Evolutionary conservation across 495 filamentous ascomycete species (phyloP).

Genomic region (Durotheca rogersii): DNA sequence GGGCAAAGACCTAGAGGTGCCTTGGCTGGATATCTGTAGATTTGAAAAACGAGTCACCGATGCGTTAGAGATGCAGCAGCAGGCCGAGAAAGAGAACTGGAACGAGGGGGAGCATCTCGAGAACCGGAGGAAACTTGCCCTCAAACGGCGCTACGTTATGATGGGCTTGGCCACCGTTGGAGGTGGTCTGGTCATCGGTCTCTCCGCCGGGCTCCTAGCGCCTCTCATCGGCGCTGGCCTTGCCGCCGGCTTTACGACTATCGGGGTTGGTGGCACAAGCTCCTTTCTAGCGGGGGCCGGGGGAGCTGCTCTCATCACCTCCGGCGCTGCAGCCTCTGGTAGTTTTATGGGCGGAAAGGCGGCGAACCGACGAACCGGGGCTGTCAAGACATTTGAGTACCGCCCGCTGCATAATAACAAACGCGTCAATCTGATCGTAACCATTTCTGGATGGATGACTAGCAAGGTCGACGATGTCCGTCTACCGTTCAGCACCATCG

Average conservation of each 20-base stretch:
- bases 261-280: constrained; percentile 86
- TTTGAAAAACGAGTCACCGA: constrained; percentile 99
- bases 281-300: constrained; percentile 89
- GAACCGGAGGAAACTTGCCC: constrained; percentile 72
- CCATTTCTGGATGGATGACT: constrained; percentile 97
- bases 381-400: constrained; percentile 96
- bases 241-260: constrained; percentile 91
- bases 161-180: constrained; percentile 98
- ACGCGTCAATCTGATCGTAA: constrained; percentile 91
- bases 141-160: constrained; percentile 82
- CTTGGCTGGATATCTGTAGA: constrained; percentile 90
- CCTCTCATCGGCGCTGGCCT: constrained; percentile 94
- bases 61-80: constrained; percentile 94
- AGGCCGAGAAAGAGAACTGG: constrained; percentile 92
- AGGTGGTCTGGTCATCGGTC: constrained; percentile 90
- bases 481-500: constrained; percentile 90
- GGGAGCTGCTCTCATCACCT: constrained; percentile 91
- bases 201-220: constrained; percentile 88
- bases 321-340: constrained; percentile 81
- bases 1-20: constrained; percentile 71
- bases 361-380: constrained; percentile 80
- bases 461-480: constrained; percentile 96
- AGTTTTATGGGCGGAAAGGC: constrained; percentile 81
- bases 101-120: constrained; percentile 95
- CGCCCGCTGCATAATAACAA: constrained; percentile 97